Evolutionary conservation across 768 basidiomycete genomes (phyloP), one percentile per base, ranked within the genome.

Genomic region (Asterophora parasitica): DNA sequence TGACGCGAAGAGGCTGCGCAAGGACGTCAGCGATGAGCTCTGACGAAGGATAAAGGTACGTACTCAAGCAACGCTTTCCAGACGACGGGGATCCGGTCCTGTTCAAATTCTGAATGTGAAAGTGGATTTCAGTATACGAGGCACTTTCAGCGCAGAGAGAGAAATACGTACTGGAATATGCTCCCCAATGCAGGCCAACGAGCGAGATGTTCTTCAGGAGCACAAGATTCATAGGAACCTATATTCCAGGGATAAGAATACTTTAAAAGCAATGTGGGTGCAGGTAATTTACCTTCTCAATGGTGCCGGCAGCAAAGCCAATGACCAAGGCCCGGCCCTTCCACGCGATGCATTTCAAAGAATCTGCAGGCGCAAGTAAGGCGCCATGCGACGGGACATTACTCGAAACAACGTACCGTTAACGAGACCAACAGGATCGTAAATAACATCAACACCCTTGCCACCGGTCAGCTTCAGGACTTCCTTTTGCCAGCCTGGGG

Each of bases 311-410:
- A 3, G 88, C 91, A 64, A 94, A 98, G 5, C 95, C 96, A 43
- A 99, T 84, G n/a, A 98, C 88, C 9, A 99, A 58, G 1, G 88
- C 84, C 11, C 95, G 79, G 1, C 94, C 92, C 63, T 94, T 93
- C 84, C 94, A 97, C 0, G 87, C 88, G 48, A 93, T 89, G 62
- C 92, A 95, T 62, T 94, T 98, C 48, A 97, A 61, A 39, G 78
- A 85, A 62, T 91, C 92, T 89, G 37, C 13, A 23, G 1, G 34
- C 46, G 41, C 7, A 48, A 31, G 9, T 44, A 17, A 43, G 16
- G 3, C 9, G 36, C 33, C 3, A 7, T 5, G 39, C 16, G 11
- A 16, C n/a, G 26, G 28, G 44, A 32, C 9, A 26, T 41, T 41
- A n/a, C 33, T 31, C 11, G 27, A 5, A 36, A 27, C 28, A 16